Evolutionary conservation across 176 grass and related monocot genomes (phyloP), one percentile per base, ranked within the genome.

Genomic region (Phyllostachys edulis): DNA sequence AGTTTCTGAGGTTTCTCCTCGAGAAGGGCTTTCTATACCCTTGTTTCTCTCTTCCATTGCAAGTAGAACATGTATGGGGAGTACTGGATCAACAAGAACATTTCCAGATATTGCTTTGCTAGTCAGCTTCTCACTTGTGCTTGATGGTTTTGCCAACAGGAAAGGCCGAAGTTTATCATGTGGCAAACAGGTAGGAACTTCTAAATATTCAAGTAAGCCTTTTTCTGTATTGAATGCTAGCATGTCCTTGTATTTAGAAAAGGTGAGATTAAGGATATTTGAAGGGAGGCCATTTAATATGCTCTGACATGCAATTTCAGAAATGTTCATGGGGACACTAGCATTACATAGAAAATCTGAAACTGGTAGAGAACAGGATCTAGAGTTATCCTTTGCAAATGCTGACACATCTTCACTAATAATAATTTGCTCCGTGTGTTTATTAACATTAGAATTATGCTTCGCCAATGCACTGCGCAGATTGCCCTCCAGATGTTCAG

Each of bases 41-140:
- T 69, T 85, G 76, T 72, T 73, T 94, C 73, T 94, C 73, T 92
- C 76, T 80, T 94, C 85, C 71, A 95, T 80, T 80, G 93, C 86
- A 86, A 98, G 89, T 80, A 98, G 91, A 90, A 94, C 85, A 72
- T 62, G 85, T 73, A 96, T 17, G n/a, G 96, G 93, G 12, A 98
- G 85, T 51, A 96, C 87, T 67, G 96, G 93, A 57, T 91, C 96
- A 36, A 98, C 83, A 80, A 95, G 86, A 82, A 44, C 47, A 77
- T 90, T 60, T 69, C 37, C 71, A 85, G 59, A 60, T 73, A 41
- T 46, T 90, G 71, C 82, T 90, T 87, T 94, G 67, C 78, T 82
- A 67, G 77, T 89, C 79, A 90, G 81, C 71, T 88, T 89, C 77
- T 84, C 81, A 72, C 87, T 41, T 92, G 71, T 89, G 87, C 83